Evolutionary conservation across 2,329 filamentous ascomycete species (phyloP).

Genomic region (Fusarium buharicum): DNA sequence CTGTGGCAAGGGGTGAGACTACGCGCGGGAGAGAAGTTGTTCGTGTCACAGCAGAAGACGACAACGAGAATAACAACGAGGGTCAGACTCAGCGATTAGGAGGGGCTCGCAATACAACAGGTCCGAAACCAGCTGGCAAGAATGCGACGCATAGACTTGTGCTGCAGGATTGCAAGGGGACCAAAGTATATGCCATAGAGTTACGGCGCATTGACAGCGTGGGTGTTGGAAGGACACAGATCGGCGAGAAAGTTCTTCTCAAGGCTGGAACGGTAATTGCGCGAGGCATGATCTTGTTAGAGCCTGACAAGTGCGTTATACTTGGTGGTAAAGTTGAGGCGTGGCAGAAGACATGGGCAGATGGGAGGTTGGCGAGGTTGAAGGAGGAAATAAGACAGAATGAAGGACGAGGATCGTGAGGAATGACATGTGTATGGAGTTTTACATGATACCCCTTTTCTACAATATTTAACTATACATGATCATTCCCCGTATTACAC

Average conservation of each 20-base stretch:
- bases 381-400: conserved; percentile 65
- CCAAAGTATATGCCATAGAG: conserved; percentile 77
- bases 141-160: conserved; percentile 80
- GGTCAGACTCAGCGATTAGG: conserved; percentile 43
- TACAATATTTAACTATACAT: conserved; percentile 4
- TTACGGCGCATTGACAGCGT: conserved; percentile 72
- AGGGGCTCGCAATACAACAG: conserved; percentile 18
- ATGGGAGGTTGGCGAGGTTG: conserved; percentile 75
- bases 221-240: conserved; percentile 70
- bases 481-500: neutral
- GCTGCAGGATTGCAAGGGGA: conserved; percentile 81
- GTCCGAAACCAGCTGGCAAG: conserved; percentile 44
- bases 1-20: conserved; percentile 76
- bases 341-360: conserved; percentile 81
- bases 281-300: conserved; percentile 81
- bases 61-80: conserved; percentile 61
- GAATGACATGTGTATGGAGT: neutral
- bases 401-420: conserved; percentile 21
- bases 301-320: conserved; percentile 73
- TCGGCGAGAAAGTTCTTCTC: conserved; percentile 85
- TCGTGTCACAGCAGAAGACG: conserved; percentile 63
- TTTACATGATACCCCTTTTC: conserved; percentile 36
- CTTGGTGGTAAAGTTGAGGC: conserved; percentile 89
- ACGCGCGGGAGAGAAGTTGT: conserved; percentile 84
- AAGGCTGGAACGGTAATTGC: conserved; percentile 72